phyloP scores from a whole-genome alignment of 1,284 basidiomycete genomes.

The Ganoderma multipileum region DNA sequence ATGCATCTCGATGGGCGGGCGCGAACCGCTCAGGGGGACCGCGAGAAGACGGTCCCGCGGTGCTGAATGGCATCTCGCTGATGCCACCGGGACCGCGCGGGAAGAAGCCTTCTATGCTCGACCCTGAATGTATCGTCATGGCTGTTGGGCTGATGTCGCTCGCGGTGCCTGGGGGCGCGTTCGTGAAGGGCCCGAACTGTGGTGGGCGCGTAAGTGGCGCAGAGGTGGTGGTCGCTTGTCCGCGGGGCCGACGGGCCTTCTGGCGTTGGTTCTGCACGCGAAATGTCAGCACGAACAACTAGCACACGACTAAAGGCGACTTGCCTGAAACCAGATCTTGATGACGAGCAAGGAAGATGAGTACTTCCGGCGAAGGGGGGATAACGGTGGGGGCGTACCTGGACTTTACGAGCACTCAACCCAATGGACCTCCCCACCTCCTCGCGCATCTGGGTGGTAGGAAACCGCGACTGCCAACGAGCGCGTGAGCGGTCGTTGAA shows the following conservation, averaged over 20 bases:
- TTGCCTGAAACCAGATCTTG: constrained; percentile 87
- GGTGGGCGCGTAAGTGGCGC: constrained; percentile 57
- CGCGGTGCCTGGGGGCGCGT: constrained; percentile 41
- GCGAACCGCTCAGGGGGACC: constrained; percentile 24
- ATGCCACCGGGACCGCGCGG: constrained; percentile 22
- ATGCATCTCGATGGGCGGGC: constrained; percentile 29
- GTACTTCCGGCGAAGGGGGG: constrained; percentile 22
- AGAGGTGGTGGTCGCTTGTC: constrained; percentile 38
- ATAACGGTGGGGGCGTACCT: constrained; percentile 57
- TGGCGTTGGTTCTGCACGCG: constrained; percentile 75
- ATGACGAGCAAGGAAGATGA: constrained; percentile 29
- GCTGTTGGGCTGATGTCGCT: constrained; percentile 27
- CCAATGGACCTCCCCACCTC: constrained; percentile 85
- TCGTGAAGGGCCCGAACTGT: constrained; percentile 67
- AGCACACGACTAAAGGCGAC: constrained; percentile 31
- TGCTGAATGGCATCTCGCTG: constrained; percentile 25
- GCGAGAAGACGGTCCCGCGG: constrained; percentile 30
- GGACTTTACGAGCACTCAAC: constrained; percentile 84
- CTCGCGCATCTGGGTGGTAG: constrained; percentile 83
- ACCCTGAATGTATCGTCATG: constrained; percentile 18
- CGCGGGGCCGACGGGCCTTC: constrained; percentile 75
- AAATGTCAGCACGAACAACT: constrained; percentile 27
- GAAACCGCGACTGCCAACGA: constrained; percentile 77
- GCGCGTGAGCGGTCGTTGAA: background rate
- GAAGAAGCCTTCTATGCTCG: constrained; percentile 23